Evolutionary conservation across 371 early-diverging fungal species (phyloP).

Genomic region (Rhizomucor miehei): DNA sequence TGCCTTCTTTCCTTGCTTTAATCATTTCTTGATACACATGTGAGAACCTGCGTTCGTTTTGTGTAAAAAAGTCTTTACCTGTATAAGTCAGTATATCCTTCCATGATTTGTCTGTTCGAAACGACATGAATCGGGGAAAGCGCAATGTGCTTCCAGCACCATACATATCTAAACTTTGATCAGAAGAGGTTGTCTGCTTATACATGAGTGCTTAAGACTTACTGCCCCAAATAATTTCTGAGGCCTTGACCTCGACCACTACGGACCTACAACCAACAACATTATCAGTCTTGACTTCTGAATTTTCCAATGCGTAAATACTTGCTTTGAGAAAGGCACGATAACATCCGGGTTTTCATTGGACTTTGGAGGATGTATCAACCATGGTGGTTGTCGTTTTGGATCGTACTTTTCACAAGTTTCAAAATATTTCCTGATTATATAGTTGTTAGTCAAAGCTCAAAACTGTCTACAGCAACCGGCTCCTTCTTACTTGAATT

Average conservation of each 20-base stretch:
- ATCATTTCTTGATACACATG: conserved; percentile 14
- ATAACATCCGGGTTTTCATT: conserved; percentile 70
- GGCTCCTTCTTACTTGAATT: conserved; percentile 28
- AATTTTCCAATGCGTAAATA: neutral
- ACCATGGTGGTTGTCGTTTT: conserved; percentile 52
- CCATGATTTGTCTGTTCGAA: conserved; percentile 67
- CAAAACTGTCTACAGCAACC: neutral
- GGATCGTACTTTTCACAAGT: conserved; percentile 36
- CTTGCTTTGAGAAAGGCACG: conserved; percentile 52
- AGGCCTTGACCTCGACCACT: conserved; percentile 68
- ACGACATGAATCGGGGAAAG: conserved; percentile 67
- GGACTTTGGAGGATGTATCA: conserved; percentile 49
- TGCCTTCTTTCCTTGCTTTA: conserved; percentile 19
- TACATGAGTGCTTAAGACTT: too few species aligned
- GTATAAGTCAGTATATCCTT: conserved; percentile 52
- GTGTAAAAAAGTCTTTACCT: conserved; percentile 16
- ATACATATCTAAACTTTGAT: conserved; percentile 33
- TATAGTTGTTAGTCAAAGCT: neutral
- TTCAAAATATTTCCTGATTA: conserved; percentile 15
- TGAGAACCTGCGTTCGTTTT: neutral
- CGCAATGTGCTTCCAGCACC: conserved; percentile 66
- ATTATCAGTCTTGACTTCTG: neutral
- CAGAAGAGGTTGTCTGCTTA: neutral
- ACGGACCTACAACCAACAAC: conserved; percentile 36
- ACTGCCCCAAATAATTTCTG: conserved; percentile 53